Conservation (phyloP, 768 basidiomycete species). For the Mycena vulgaris region DNA sequence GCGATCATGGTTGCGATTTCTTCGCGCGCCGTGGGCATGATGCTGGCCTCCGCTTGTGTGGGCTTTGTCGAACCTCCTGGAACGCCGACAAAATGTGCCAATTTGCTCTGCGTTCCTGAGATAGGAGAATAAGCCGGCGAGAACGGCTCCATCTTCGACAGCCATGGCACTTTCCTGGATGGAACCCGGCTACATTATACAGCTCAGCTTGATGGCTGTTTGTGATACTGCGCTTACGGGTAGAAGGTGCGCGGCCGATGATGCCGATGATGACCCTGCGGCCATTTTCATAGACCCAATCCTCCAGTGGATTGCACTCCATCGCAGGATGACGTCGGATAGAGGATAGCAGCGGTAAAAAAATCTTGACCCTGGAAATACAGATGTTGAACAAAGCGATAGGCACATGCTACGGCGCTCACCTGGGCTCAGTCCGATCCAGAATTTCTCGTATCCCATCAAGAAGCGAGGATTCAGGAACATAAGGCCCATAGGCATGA, state of each 20-base stretch:
- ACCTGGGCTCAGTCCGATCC: conserved; percentile 3
- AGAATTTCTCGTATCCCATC: neutral
- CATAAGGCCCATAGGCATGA: conserved; percentile 8
- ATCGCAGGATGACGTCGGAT: neutral
- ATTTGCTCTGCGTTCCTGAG: conserved; percentile 66
- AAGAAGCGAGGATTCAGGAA: neutral
- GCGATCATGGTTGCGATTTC: conserved; percentile 34
- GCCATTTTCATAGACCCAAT: conserved; percentile 11
- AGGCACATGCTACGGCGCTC: neutral
- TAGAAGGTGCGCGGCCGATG: conserved; percentile 9
- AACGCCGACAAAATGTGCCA: conserved; percentile 65
- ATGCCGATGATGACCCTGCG: conserved; percentile 1
- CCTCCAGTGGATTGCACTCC: neutral
- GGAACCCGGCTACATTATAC: conserved; percentile 59
- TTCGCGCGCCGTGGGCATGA: conserved; percentile 45
- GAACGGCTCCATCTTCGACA: conserved; percentile 74
- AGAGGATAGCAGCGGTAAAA: neutral
- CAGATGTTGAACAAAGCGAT: too few species aligned
- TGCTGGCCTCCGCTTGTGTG: conserved; percentile 62
- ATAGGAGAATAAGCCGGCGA: conserved; percentile 74
- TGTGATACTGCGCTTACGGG: neutral
- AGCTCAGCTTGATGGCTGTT: neutral
- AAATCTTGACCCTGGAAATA: conserved; percentile 2
- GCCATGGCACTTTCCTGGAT: conserved; percentile 65
- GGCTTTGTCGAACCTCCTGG: conserved; percentile 67